Evolutionary conservation across 257 asterid species (phyloP).

Genomic region (Jasminum sambac): DNA sequence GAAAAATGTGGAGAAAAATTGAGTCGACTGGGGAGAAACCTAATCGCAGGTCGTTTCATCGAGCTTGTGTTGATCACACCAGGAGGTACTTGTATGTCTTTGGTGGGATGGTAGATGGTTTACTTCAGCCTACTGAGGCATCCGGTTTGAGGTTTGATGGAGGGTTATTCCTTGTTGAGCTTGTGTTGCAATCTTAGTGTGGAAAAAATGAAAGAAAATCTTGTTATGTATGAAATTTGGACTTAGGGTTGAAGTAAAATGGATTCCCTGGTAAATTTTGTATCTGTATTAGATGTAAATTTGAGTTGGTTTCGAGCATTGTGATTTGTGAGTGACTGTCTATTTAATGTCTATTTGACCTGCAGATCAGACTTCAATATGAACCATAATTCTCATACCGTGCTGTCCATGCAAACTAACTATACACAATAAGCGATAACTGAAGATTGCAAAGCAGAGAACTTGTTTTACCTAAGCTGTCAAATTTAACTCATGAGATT

Average conservation of each 20-base stretch:
- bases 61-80: conserved; percentile 75
- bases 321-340: no score
- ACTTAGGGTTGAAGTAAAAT: not conserved
- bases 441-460: no score
- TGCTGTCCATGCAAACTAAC: no score
- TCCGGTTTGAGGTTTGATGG: conserved; percentile 80
- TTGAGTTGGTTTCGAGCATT: not conserved
- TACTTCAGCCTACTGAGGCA: conserved; percentile 53
- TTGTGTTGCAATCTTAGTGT: conserved; percentile 37
- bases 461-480: no score
- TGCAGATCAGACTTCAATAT: no score
- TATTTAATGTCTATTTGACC: no score
- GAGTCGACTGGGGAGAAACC: conserved; percentile 60
- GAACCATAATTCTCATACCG: no score
- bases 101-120: conserved; percentile 95
- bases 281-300: not conserved
- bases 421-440: no score
- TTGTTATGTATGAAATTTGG: not conserved
- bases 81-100: conserved; percentile 66
- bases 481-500: no score
- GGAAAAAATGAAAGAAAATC: not conserved
- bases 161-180: conserved; percentile 65
- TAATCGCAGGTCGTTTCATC: conserved; percentile 74
- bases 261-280: not conserved
- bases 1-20: conserved; percentile 66